These are phyloP conservation scores for Aspergillus sparsus DNA, from an alignment of 495 filamentous ascomycete genomes.

Conservation along the genomic window DNA sequence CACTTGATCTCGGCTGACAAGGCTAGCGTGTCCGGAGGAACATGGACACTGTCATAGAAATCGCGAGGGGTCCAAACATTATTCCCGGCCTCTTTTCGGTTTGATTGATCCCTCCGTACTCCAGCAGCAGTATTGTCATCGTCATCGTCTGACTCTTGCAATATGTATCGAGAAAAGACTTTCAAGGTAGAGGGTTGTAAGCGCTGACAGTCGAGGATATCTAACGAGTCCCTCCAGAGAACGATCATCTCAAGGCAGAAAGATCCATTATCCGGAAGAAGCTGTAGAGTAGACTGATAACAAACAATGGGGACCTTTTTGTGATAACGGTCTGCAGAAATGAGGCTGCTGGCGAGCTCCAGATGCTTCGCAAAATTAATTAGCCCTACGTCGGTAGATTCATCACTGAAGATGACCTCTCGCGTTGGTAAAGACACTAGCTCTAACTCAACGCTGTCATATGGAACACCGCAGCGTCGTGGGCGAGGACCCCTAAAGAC, in stretches of 20 bases:
- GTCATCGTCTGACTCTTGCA: constrained; percentile 27
- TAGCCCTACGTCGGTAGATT: constrained; percentile 22
- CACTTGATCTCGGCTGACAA: constrained; percentile 45
- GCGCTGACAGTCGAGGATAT: constrained; percentile 26
- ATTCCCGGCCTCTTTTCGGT: not conserved
- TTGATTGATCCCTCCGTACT: not conserved
- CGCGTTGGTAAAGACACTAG: constrained; percentile 18
- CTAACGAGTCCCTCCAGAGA: constrained; percentile 45
- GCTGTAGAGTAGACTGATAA: constrained; percentile 37
- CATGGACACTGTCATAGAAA: constrained; percentile 67
- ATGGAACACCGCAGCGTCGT: not conserved
- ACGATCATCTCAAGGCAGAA: constrained; percentile 34
- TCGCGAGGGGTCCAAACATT: constrained; percentile 53
- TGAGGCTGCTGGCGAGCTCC: constrained; percentile 22
- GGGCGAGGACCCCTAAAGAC: constrained; percentile 6
- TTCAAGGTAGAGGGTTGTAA: constrained; percentile 24
- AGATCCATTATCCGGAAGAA: constrained; percentile 15
- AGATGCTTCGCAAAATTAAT: constrained; percentile 29
- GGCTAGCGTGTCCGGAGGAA: constrained; percentile 46
- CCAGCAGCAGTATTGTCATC: not conserved
- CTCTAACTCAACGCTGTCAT: constrained; percentile 23
- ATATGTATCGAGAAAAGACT: constrained; percentile 36
- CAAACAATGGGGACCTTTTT: constrained; percentile 30
- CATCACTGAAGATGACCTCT: constrained; percentile 24
- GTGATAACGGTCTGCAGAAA: constrained; percentile 31